These are phyloP conservation scores for Coleophoma eucalyptorum DNA, from an alignment of 2,329 filamentous ascomycete species.

Conservation along the genomic window DNA sequence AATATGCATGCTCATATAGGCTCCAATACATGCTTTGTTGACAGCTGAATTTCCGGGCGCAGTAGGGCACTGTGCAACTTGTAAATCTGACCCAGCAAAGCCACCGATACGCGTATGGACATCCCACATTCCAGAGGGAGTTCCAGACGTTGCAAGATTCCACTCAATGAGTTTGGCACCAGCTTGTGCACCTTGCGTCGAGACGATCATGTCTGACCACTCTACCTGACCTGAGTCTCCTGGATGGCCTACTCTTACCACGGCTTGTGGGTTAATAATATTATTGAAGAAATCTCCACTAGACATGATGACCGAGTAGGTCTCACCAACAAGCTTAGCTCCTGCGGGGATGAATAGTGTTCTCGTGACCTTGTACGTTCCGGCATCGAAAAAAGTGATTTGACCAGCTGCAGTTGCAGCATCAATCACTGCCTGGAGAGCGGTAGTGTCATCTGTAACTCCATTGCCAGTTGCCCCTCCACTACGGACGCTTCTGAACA, in stretches of 20 bases:
- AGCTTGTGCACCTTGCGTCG: slow-evolving; percentile 42
- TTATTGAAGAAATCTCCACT: slow-evolving; percentile 40
- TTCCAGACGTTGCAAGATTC: slow-evolving; percentile 52
- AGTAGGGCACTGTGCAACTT: slow-evolving; percentile 63
- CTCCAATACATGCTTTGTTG: slow-evolving; percentile 29
- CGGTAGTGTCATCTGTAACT: slow-evolving; percentile 53
- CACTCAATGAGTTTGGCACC: slow-evolving; percentile 65
- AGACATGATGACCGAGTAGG: slow-evolving; percentile 35
- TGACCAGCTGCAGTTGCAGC: slow-evolving; percentile 41
- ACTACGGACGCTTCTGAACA: slow-evolving; percentile 40
- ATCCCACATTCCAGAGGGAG: slow-evolving; percentile 54
- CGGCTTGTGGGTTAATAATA: slow-evolving; percentile 36
- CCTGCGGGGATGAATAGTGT: slow-evolving; percentile 43
- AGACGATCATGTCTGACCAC: slow-evolving; percentile 58
- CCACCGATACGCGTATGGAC: slow-evolving; percentile 34
- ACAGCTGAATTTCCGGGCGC: slow-evolving; percentile 28
- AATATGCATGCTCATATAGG: slow-evolving; percentile 30
- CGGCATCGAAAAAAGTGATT: slow-evolving; percentile 53
- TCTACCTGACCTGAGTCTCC: slow-evolving; percentile 58
- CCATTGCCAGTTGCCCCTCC: slow-evolving; percentile 48
- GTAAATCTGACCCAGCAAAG: slow-evolving; percentile 43
- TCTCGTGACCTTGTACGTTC: slow-evolving; percentile 46
- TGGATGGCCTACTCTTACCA: slow-evolving; percentile 46
- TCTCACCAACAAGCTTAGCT: slow-evolving; percentile 33
- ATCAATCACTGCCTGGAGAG: slow-evolving; percentile 53